Evolutionary conservation across 176 grass and related monocot species (phyloP), one percentile per base, ranked within the genome.

Genomic region (Saccharum spontaneum): DNA sequence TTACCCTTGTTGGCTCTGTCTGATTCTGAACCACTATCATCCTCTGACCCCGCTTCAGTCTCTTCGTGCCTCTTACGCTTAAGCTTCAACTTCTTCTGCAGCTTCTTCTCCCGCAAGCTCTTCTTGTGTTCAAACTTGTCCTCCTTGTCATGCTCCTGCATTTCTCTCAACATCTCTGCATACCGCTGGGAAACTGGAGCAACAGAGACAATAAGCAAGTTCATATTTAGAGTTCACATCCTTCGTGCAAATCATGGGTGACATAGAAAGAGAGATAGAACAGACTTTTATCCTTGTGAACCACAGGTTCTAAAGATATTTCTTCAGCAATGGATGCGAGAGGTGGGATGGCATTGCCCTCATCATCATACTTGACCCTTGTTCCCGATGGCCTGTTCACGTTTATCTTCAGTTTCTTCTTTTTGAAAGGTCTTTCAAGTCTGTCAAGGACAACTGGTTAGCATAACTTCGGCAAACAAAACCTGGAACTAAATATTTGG

Each of bases 351-450:
- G 66, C 37, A 26, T 93, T 93, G 24, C 93, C 87, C 20, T 98
- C 96, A 67, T 98, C 93, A 61, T 98, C 93, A 54, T 88, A 98
- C 71, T 92, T 98, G 46, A 98, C 87, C 83, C 93, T 95, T 40
- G 87, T 94, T 81, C 96, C 93, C 26, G 88, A 41, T 71, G 93
- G 96, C 81, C 93, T 93, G 34, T 93, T 83, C 34, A 94, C 34
- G 45, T 98, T 98, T 87, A 98, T 98, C 85, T 98, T 98, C 83
- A 98, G 70, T 67, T 95, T 95, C 85, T 95, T 98, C 80, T 92
- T 98, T 84, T 95, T 98, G 20, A 69, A 81, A 33, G 92, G 70
- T 75, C 81, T 83, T 69, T 69, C 74, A 26, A 90, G 76, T 77
- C 93, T 95, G 76, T 59, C 9, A 87, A 80, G 73, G 66, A 76